A percentile compares a stretch with the other conserved stretches of the same genome.
Evolutionary conservation across 2,329 filamentous ascomycete species (phyloP).

Genomic region (Akanthomyces dipterigenus): DNA sequence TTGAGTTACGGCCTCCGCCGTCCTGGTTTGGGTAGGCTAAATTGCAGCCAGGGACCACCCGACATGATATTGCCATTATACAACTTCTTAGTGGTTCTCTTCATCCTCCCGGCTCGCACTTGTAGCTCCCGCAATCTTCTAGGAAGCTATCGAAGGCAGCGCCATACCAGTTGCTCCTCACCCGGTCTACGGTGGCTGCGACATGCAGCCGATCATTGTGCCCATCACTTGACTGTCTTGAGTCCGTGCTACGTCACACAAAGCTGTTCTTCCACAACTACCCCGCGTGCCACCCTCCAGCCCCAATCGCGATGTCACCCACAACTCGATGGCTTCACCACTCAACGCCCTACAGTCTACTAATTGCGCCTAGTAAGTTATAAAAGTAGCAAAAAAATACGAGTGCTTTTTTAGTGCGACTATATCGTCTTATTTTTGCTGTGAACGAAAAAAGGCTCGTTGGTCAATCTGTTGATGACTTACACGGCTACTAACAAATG

Average conservation of each 20-base stretch:
- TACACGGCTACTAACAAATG: constrained; percentile 9
- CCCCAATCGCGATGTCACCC: background rate
- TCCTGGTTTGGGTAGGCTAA: background rate
- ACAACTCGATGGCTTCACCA: background rate
- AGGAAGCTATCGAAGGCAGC: background rate
- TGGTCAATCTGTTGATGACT: constrained; percentile 10
- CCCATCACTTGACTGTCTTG: background rate
- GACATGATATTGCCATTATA: background rate
- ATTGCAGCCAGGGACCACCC: background rate
- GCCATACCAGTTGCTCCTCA: background rate
- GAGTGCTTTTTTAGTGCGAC: background rate
- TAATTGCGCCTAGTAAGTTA: background rate
- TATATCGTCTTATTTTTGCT: background rate
- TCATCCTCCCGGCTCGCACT: background rate
- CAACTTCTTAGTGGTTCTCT: background rate
- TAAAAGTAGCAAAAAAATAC: background rate
- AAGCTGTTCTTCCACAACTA: background rate
- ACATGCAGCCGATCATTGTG: background rate
- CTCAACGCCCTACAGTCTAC: background rate
- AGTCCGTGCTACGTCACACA: background rate
- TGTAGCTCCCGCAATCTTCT: background rate
- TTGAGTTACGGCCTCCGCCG: background rate
- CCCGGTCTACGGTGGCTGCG: background rate
- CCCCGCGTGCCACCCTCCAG: background rate
- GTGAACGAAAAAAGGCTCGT: background rate